Conservation (phyloP, 495 filamentous ascomycete genomes). For the Lasiosphaeriaceae sp. region DNA sequence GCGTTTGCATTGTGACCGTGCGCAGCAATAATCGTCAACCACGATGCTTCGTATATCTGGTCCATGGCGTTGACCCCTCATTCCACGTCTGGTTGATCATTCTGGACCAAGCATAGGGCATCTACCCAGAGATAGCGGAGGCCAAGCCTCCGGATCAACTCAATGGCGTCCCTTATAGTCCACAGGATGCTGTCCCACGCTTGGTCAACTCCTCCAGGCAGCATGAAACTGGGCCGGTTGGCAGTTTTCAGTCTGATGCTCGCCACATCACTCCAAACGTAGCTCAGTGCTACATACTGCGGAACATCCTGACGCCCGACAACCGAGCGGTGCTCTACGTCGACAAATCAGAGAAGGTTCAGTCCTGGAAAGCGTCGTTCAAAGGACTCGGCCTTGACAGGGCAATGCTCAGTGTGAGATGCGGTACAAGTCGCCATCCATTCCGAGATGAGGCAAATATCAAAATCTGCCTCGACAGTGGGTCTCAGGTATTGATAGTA, state of each 20-base stretch:
- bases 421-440: too few relatives aligned
- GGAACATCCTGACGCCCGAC: neutral
- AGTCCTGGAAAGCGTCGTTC: slow-evolving; percentile 4
- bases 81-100: too few relatives aligned
- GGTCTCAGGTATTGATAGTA: too few relatives aligned
- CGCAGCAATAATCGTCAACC: too few relatives aligned
- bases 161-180: slow-evolving; percentile 14
- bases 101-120: too few relatives aligned
- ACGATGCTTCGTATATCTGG: too few relatives aligned
- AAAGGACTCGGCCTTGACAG: neutral
- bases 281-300: slow-evolving; percentile 10
- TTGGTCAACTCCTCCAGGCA: neutral
- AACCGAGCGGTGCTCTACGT: neutral
- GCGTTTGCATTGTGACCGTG: too few relatives aligned
- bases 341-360: slow-evolving; percentile 4
- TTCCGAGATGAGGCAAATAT: too few relatives aligned
- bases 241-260: slow-evolving; percentile 3
- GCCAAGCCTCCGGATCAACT: slow-evolving; percentile 5
- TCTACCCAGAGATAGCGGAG: slow-evolving; percentile 16
- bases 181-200: neutral
- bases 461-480: too few relatives aligned
- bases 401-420: too few relatives aligned
- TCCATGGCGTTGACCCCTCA: too few relatives aligned
- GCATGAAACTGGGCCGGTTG: neutral
- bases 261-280: slow-evolving; percentile 10